phyloP scores from a whole-genome alignment of 2,329 filamentous ascomycete genomes.

The Neospermospora avenae region DNA sequence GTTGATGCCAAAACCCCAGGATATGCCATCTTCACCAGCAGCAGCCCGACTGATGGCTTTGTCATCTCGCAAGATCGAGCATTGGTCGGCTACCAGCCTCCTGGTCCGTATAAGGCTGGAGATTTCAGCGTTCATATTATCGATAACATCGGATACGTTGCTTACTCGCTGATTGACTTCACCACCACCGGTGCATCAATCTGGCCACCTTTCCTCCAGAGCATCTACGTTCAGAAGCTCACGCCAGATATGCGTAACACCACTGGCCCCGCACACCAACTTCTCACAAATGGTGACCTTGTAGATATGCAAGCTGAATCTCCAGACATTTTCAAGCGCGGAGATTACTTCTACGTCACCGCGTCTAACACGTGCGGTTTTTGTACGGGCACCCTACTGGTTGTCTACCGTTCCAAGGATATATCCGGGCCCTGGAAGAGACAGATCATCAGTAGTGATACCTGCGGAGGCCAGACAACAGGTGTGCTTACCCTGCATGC shows the following conservation, averaged over 20 bases:
- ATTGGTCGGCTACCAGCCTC: slow-evolving; percentile 19
- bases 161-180: slow-evolving; percentile 27
- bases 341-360: slow-evolving; percentile 27
- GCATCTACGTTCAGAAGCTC: slow-evolving; percentile 24
- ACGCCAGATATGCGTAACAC: slow-evolving; percentile 25
- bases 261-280: slow-evolving; percentile 19
- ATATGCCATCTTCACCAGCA: slow-evolving; percentile 22
- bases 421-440: slow-evolving; percentile 25
- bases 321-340: slow-evolving; percentile 27
- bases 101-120: slow-evolving; percentile 18
- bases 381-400: slow-evolving; percentile 25
- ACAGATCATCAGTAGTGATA: slow-evolving; percentile 27
- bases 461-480: slow-evolving; percentile 26
- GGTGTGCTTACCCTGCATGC: slow-evolving; percentile 22
- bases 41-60: slow-evolving; percentile 17
- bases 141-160: slow-evolving; percentile 24
- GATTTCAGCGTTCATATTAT: slow-evolving; percentile 25
- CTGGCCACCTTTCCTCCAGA: slow-evolving; percentile 28
- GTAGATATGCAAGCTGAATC: slow-evolving; percentile 26
- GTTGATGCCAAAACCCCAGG: slow-evolving; percentile 21
- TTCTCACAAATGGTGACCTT: slow-evolving; percentile 18
- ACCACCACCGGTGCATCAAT: slow-evolving; percentile 24
- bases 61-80: slow-evolving; percentile 12
- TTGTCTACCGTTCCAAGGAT: slow-evolving; percentile 23
- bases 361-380: slow-evolving; percentile 30